These are phyloP conservation scores for Aotearoamyces nothofagi DNA, from an alignment of 2,329 filamentous ascomycete genomes.

Conservation along the genomic window DNA sequence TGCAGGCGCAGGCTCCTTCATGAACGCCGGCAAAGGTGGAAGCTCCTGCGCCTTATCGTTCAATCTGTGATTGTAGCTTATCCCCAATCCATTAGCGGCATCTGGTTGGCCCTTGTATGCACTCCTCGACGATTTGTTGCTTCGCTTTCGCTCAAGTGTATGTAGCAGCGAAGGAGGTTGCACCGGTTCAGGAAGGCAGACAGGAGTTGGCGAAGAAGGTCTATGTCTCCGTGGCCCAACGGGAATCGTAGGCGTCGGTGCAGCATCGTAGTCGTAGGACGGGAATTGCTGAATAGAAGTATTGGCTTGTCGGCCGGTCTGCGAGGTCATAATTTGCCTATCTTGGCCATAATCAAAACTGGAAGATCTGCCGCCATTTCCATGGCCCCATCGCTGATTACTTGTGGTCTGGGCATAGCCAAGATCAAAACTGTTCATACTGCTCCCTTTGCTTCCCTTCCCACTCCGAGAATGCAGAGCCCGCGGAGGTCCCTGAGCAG, in stretches of 20 bases:
- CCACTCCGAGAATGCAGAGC: conserved; percentile 37
- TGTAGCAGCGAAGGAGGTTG: conserved; percentile 22
- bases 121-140: conserved; percentile 36
- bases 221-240: conserved; percentile 52
- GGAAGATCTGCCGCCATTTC: conserved; percentile 39
- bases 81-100: conserved; percentile 19
- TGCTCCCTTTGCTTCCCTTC: conserved; percentile 60
- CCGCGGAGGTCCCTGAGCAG: conserved; percentile 22
- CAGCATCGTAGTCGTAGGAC: conserved; percentile 53
- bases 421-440: conserved; percentile 48
- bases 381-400: conserved; percentile 41
- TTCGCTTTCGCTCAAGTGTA: conserved; percentile 37
- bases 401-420: conserved; percentile 42
- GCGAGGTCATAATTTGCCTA: conserved; percentile 17
- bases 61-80: conserved; percentile 19
- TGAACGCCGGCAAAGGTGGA: conserved; percentile 20
- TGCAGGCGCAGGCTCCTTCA: conserved; percentile 33
- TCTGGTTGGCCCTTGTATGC: conserved; percentile 25
- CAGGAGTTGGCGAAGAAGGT: conserved; percentile 22
- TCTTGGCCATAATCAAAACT: conserved; percentile 57
- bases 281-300: conserved; percentile 7
- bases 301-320: conserved; percentile 15
- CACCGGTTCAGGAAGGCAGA: conserved; percentile 7
- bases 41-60: conserved; percentile 14
- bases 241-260: conserved; percentile 73